A percentile compares a stretch with the other conserved stretches of the same genome.
These are phyloP conservation scores for Alternaria postmessia DNA, from an alignment of 2,329 filamentous ascomycete species.

Conservation along the genomic window DNA sequence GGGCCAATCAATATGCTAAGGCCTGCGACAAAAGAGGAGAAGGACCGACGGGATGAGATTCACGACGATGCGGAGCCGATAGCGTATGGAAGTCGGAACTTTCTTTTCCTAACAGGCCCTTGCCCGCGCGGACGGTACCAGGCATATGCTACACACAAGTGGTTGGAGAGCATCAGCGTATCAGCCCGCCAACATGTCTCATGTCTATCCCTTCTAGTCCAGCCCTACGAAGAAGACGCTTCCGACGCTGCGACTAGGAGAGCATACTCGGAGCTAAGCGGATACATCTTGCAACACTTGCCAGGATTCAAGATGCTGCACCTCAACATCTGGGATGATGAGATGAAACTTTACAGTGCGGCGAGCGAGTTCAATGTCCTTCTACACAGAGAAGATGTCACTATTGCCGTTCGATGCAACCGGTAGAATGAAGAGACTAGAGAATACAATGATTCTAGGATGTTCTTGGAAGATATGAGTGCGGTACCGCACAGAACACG, in stretches of 20 bases:
- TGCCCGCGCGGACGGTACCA: constrained; percentile 47
- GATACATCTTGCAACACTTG: constrained; percentile 24
- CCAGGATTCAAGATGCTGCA: constrained; percentile 25
- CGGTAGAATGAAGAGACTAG: constrained; percentile 6
- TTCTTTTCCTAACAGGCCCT: constrained; percentile 39
- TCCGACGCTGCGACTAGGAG: constrained; percentile 12
- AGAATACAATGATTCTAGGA: constrained; percentile 8
- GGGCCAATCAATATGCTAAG: constrained; percentile 43
- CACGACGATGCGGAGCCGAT: constrained; percentile 35
- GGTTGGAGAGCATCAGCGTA: constrained; percentile 28
- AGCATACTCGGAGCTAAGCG: constrained; percentile 29
- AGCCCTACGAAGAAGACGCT: constrained; percentile 44
- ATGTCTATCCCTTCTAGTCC: constrained; percentile 32
- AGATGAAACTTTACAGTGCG: constrained; percentile 6
- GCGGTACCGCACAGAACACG: not conserved
- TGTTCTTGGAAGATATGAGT: constrained; percentile 15
- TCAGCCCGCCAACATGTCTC: constrained; percentile 30
- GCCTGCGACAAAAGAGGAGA: constrained; percentile 32
- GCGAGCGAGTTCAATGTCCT: constrained; percentile 21
- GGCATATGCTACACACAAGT: constrained; percentile 39
- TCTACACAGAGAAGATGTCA: constrained; percentile 15
- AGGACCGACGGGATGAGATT: constrained; percentile 23
- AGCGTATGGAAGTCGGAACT: constrained; percentile 37
- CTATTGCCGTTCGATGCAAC: constrained; percentile 17
- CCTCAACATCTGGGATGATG: constrained; percentile 29